Conservation (phyloP, 305 asterid genomes). For the Fraxinus sp. region DNA sequence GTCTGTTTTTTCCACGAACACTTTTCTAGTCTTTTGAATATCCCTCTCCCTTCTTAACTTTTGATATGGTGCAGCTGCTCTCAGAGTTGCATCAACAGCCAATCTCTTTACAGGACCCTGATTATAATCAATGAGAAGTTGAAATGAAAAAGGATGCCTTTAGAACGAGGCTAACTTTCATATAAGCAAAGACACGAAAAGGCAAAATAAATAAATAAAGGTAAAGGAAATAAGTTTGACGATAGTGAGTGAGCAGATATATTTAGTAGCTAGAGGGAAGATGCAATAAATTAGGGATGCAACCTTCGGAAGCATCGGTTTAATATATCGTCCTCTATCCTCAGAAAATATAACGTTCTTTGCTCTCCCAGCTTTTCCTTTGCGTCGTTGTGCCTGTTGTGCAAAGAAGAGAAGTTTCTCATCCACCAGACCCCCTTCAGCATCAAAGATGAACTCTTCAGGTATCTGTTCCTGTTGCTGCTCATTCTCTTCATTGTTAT, state of each 20-base stretch:
- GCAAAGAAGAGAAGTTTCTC: slow-evolving; percentile 99
- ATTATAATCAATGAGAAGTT: slow-evolving; percentile 32
- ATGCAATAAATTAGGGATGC: slow-evolving; percentile 20
- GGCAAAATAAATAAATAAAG: background rate
- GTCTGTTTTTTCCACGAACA: slow-evolving; percentile 89
- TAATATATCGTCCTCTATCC: slow-evolving; percentile 94
- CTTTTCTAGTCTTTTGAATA: slow-evolving; percentile 64
- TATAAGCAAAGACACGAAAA: background rate
- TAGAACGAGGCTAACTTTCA: background rate
- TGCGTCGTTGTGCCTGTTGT: slow-evolving; percentile 88
- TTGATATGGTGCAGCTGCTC: slow-evolving; percentile 99
- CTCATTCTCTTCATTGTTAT: slow-evolving; percentile 80
- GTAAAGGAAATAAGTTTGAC: background rate
- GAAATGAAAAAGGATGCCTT: background rate
- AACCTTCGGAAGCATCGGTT: slow-evolving; percentile 99
- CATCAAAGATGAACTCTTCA: slow-evolving; percentile 95
- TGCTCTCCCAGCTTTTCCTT: slow-evolving; percentile 98
- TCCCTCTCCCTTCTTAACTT: slow-evolving; percentile 92
- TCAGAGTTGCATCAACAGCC: slow-evolving; percentile 98
- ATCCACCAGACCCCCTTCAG: slow-evolving; percentile 92
- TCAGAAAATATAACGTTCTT: slow-evolving; percentile 96
- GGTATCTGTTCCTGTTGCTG: slow-evolving; percentile 91
- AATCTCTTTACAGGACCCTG: slow-evolving; percentile 98
- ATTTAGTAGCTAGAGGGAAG: slow-evolving; percentile 15
- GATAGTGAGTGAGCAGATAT: slow-evolving; percentile 14